Conservation (phyloP, 2,329 filamentous ascomycete species). For the Alternaria solani region DNA sequence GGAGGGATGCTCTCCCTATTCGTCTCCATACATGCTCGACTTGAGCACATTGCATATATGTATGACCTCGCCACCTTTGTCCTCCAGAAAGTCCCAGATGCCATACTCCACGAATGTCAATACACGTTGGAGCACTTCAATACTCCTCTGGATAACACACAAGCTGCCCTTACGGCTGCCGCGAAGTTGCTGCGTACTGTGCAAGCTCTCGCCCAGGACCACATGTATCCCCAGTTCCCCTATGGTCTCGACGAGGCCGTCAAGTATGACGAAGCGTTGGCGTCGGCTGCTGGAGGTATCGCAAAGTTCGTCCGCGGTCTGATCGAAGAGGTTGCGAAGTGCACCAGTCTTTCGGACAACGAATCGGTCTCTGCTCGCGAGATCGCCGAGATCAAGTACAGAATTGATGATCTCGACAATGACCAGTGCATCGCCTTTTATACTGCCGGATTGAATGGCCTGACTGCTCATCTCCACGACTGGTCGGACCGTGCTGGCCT, state of each 20-base stretch:
- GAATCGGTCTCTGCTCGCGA: slow-evolving; percentile 7
- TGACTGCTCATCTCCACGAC: slow-evolving; percentile 45
- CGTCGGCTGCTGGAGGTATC: slow-evolving; percentile 21
- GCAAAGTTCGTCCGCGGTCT: slow-evolving; percentile 25
- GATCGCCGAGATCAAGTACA: slow-evolving; percentile 8
- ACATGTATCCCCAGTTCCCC: slow-evolving; percentile 39
- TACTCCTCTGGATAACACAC: slow-evolving; percentile 22
- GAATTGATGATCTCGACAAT: slow-evolving; percentile 16
- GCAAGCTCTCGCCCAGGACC: slow-evolving; percentile 31
- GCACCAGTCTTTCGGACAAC: slow-evolving; percentile 13
- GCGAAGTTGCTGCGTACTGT: slow-evolving; percentile 34
- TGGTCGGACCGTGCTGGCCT: slow-evolving; percentile 68
- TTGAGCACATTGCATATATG: slow-evolving; percentile 30
- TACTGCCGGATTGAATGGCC: slow-evolving; percentile 7
- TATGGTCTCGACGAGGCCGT: slow-evolving; percentile 30
- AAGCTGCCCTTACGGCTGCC: slow-evolving; percentile 28
- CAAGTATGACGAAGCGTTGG: slow-evolving; percentile 30
- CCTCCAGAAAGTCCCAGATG: slow-evolving; percentile 16
- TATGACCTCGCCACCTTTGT: slow-evolving; percentile 27
- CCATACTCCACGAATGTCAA: slow-evolving; percentile 12
- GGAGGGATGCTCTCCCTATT: slow-evolving; percentile 36
- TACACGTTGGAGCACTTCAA: slow-evolving; percentile 54
- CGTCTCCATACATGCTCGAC: slow-evolving; percentile 30
- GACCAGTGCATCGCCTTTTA: slow-evolving; percentile 10
- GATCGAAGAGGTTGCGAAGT: slow-evolving; percentile 19